Evolutionary conservation across 306 rosid species (phyloP).

Genomic region (Cucumis hystrix): DNA sequence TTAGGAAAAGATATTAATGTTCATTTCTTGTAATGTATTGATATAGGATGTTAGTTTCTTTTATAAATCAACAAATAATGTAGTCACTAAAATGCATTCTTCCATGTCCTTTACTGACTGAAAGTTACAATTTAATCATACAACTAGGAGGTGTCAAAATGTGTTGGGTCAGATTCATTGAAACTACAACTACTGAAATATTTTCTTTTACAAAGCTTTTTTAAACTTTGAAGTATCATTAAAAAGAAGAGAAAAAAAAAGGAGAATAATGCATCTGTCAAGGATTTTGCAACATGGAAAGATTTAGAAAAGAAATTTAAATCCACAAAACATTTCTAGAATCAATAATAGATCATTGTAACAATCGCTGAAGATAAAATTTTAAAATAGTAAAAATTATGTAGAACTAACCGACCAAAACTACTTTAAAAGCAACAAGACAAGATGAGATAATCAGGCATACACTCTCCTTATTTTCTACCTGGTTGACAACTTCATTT

Average conservation of each 20-base stretch:
- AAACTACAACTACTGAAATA: neutral
- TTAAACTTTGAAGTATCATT: neutral
- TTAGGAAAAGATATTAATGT: neutral
- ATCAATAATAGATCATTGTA: neutral
- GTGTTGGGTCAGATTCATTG: neutral
- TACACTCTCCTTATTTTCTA: neutral
- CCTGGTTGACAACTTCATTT: neutral
- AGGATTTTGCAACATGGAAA: neutral
- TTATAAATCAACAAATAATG: neutral
- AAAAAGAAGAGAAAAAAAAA: neutral
- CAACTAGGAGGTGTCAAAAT: neutral
- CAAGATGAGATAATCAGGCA: neutral
- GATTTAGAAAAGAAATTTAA: neutral
- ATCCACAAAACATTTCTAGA: neutral
- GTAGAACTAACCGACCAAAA: neutral
- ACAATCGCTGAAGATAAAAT: neutral
- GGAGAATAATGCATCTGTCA: neutral
- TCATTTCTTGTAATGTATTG: neutral
- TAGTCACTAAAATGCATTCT: neutral
- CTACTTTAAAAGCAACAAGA: neutral
- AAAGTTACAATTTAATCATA: neutral
- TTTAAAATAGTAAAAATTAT: neutral
- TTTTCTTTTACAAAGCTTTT: neutral
- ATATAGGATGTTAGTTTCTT: neutral
- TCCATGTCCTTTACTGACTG: neutral